Conservation (phyloP, 1,284 basidiomycete species). For the Cutaneotrichosporon sp. region DNA sequence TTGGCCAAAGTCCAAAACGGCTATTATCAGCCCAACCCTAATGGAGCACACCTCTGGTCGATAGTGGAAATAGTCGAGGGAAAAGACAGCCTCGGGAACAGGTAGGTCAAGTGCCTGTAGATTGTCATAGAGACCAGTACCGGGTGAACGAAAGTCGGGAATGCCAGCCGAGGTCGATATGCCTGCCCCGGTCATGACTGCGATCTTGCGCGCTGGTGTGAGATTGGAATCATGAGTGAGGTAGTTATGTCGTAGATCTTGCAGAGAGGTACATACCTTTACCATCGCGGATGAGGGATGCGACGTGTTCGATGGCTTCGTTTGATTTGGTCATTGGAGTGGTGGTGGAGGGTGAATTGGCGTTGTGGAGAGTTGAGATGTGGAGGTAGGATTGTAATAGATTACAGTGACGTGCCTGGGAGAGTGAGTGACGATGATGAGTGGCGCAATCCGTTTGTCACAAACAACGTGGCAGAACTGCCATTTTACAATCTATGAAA, state of each 20-base stretch:
- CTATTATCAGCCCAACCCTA: slow-evolving; percentile 18
- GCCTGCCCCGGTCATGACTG: slow-evolving; percentile 58
- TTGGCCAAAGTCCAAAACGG: slow-evolving; percentile 81
- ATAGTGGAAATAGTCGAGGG: slow-evolving; percentile 53
- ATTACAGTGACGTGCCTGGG: background rate
- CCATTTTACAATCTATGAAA: too few species aligned
- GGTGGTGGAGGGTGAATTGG: background rate
- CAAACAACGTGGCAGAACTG: background rate
- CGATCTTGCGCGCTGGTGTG: slow-evolving; percentile 53
- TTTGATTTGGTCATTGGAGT: background rate
- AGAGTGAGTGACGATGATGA: background rate
- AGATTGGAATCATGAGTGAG: too few species aligned
- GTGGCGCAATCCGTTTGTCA: background rate
- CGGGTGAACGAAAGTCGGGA: slow-evolving; percentile 55
- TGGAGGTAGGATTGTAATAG: background rate
- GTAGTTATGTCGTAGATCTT: too few species aligned
- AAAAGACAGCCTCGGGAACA: slow-evolving; percentile 60
- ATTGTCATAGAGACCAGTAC: slow-evolving; percentile 59
- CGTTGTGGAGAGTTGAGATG: background rate
- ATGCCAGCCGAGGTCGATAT: slow-evolving; percentile 58
- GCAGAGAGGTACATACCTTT: too few species aligned
- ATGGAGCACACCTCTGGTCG: slow-evolving; percentile 38
- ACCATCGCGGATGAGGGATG: slow-evolving; percentile 47
- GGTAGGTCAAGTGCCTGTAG: slow-evolving; percentile 58
- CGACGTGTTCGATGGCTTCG: slow-evolving; percentile 39